Conservation (phyloP, 805 yeast genomes). For the Lipomyces japonicus region DNA sequence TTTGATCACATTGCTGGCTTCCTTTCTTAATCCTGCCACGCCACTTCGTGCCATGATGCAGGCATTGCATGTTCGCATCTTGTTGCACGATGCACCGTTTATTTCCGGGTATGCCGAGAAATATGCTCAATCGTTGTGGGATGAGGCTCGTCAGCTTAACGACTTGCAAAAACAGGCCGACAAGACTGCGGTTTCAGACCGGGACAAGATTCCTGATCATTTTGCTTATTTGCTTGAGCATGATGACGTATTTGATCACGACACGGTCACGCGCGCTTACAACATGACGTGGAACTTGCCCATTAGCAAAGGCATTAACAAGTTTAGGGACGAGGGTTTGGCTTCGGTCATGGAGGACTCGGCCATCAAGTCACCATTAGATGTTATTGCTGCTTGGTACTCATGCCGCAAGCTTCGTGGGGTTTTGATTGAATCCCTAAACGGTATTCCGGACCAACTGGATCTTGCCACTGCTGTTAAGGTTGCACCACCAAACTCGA, state of each 20-base stretch:
- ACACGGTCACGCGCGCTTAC: constrained; percentile 30
- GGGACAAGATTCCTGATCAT: constrained; percentile 28
- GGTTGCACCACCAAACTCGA: constrained; percentile 34
- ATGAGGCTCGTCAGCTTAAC: constrained; percentile 30
- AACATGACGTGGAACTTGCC: constrained; percentile 26
- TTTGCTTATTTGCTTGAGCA: constrained; percentile 16
- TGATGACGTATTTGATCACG: constrained; percentile 32
- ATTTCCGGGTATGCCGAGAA: constrained; percentile 22
- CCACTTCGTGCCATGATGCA: constrained; percentile 33
- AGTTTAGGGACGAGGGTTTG: constrained; percentile 28
- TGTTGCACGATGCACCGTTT: constrained; percentile 26
- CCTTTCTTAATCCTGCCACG: constrained; percentile 31
- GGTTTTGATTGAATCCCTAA: constrained; percentile 27
- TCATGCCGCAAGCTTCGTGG: constrained; percentile 31
- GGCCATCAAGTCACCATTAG: constrained; percentile 32
- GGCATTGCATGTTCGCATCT: constrained; percentile 35
- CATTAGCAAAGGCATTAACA: constrained; percentile 9
- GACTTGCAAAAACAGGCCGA: constrained; percentile 15
- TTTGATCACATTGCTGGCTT: constrained; percentile 32
- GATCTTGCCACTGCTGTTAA: constrained; percentile 19
- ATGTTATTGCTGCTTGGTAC: constrained; percentile 35
- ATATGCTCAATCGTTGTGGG: constrained; percentile 31
- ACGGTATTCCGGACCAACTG: constrained; percentile 8
- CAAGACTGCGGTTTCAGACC: constrained; percentile 1
- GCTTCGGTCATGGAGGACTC: constrained; percentile 28